Percentiles rank a stretch among this genome's conserved stretches.
phyloP scores from a whole-genome alignment of 2,329 filamentous ascomycete genomes.

The Talaromyces sp. region DNA sequence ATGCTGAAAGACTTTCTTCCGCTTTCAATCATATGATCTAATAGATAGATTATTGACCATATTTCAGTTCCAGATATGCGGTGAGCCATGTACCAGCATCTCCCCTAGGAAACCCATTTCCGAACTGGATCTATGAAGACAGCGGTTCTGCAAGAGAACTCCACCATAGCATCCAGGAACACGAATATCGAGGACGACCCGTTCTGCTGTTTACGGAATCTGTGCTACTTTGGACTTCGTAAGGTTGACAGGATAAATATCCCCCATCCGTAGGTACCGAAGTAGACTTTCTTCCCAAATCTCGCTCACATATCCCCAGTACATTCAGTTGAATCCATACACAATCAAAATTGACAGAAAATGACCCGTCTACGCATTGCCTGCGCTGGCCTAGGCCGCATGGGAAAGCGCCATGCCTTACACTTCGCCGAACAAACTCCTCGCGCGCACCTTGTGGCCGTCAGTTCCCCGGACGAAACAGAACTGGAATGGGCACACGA shows the following conservation, averaged over 20 bases:
- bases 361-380: slow-evolving; percentile 41
- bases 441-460: slow-evolving; percentile 36
- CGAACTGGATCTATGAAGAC: background rate
- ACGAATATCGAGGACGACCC: background rate
- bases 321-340: background rate
- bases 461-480: background rate
- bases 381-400: slow-evolving; percentile 50
- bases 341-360: background rate
- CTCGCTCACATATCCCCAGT: background rate
- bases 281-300: background rate
- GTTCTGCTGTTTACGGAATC: background rate
- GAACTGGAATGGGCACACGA: background rate
- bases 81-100: background rate
- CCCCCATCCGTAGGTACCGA: background rate
- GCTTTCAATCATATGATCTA: background rate
- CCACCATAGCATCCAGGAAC: background rate
- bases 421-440: slow-evolving; percentile 49
- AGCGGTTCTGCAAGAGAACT: background rate
- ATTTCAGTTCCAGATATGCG: background rate
- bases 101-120: background rate
- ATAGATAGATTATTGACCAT: background rate
- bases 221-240: background rate
- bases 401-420: slow-evolving; percentile 50
- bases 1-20: background rate
- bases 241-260: background rate